Conservation (phyloP, 164 flowering plant genomes). For the Dillenia suffruticosa region DNA sequence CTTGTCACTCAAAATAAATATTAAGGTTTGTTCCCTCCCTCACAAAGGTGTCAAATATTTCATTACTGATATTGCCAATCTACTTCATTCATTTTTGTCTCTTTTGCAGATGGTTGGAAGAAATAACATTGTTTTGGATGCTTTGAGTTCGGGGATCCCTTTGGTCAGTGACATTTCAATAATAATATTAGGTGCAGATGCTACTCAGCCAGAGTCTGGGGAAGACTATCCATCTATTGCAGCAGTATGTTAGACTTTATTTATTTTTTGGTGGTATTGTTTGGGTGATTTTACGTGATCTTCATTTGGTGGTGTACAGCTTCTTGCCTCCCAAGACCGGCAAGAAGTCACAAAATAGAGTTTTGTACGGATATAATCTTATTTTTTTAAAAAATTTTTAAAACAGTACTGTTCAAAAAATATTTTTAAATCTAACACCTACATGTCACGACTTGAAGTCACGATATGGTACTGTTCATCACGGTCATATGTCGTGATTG, state of each 20-base stretch:
- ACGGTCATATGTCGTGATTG: too few species aligned
- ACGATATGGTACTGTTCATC: too few species aligned
- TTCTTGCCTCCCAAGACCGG: constrained; percentile 69
- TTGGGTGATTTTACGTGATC: background rate
- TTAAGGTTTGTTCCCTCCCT: constrained; percentile 25
- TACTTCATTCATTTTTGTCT: background rate
- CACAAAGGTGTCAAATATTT: background rate
- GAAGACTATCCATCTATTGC: constrained; percentile 63
- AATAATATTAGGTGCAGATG: constrained; percentile 65
- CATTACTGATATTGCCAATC: background rate
- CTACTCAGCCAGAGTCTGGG: constrained; percentile 52
- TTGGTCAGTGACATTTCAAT: constrained; percentile 53
- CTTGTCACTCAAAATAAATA: constrained; percentile 51
- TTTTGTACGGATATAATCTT: too few species aligned
- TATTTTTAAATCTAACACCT: too few species aligned
- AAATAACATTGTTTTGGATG: constrained; percentile 55
- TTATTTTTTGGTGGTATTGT: background rate
- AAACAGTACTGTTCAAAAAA: too few species aligned
- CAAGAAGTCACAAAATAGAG: constrained; percentile 61
- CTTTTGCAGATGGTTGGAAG: constrained; percentile 46
- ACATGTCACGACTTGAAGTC: too few species aligned
- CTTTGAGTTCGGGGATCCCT: constrained; percentile 42
- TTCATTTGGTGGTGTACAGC: constrained; percentile 22
- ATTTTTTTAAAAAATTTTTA: too few species aligned
- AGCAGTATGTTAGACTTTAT: constrained; percentile 24